Evolutionary conservation across 768 basidiomycete genomes (phyloP), one percentile per base, ranked within the genome.

Genomic region (Heimioporus sp.): DNA sequence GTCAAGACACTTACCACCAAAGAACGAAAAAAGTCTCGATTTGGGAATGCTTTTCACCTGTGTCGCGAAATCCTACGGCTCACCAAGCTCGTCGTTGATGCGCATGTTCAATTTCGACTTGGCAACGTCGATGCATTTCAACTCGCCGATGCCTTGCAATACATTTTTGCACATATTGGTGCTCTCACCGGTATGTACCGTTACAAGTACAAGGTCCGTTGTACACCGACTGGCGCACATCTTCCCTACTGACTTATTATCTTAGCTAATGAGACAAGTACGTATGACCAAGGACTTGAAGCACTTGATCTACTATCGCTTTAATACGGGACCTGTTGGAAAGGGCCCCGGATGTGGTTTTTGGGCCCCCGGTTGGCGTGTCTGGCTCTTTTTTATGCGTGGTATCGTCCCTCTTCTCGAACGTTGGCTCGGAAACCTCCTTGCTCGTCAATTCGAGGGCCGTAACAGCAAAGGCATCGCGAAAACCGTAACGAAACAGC

Each of bases 81-180:
- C 48, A 98, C 97, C 7, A 99, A 99, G 73, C 88, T 98, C 32
- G 92, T 99, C 48, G 97, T 99, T 59, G 97, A 98, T 70, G 93
- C 97, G 4, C 93, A 99, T 72, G 97, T 98, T 20, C 97, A 99
- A 67, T 98, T 92, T 76, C 92, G 97, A 48, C 82, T 99, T 35
- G 97, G 97, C 43, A 98, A 98, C 59, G 92, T 98, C 30, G 97
- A 99, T 63, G 97, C 95, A 2, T 99, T 99, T 82, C 97, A 99
- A 70, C 85, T 99, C 44, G 97, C 97, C 16, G 97, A 99, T 58
- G 97, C 97, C 1, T 76, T 99, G 20, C 97, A 99, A 69, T 99
- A 98, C 70, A 96, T 93, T 63, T 98, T 98, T 63, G 89, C 82
- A 2, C 97, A 99, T 65, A 92, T 99, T 51, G 97, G 97, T 65